phyloP scores from a whole-genome alignment of 2,329 filamentous ascomycete genomes.

The Aspergillus sp. region DNA sequence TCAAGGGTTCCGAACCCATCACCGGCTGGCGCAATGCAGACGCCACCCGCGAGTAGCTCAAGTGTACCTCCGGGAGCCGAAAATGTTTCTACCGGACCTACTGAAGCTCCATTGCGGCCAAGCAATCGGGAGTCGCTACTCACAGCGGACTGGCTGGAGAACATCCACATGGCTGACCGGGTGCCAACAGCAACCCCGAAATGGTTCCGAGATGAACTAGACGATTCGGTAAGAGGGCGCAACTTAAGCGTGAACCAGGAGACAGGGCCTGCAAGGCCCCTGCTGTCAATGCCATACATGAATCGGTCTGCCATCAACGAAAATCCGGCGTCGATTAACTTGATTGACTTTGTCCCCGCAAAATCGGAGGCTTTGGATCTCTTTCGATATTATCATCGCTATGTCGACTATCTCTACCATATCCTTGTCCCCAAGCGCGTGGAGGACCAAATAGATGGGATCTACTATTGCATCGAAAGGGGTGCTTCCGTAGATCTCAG shows the following conservation, averaged over 20 bases:
- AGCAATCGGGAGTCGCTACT: constrained; percentile 22
- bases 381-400: constrained; percentile 35
- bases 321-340: constrained; percentile 24
- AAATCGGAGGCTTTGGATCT: constrained; percentile 32
- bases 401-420: constrained; percentile 41
- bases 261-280: neutral
- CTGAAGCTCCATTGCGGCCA: neutral
- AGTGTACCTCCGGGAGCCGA: neutral
- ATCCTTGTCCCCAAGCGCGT: constrained; percentile 32
- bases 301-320: constrained; percentile 16
- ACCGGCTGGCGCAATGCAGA: neutral
- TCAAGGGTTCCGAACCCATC: neutral
- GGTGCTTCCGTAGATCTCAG: constrained; percentile 25
- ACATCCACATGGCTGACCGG: constrained; percentile 32
- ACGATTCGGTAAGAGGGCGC: constrained; percentile 8
- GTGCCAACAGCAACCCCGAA: constrained; percentile 26
- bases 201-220: constrained; percentile 20
- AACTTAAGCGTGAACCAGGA: neutral
- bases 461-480: constrained; percentile 32
- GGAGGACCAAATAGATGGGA: constrained; percentile 26
- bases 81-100: neutral
- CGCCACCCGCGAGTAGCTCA: neutral
- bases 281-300: neutral
- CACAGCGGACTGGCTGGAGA: constrained; percentile 33
- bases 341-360: constrained; percentile 29